Conservation (phyloP, 2,329 filamentous ascomycete genomes). For the Nannizziopsis barbatae region DNA sequence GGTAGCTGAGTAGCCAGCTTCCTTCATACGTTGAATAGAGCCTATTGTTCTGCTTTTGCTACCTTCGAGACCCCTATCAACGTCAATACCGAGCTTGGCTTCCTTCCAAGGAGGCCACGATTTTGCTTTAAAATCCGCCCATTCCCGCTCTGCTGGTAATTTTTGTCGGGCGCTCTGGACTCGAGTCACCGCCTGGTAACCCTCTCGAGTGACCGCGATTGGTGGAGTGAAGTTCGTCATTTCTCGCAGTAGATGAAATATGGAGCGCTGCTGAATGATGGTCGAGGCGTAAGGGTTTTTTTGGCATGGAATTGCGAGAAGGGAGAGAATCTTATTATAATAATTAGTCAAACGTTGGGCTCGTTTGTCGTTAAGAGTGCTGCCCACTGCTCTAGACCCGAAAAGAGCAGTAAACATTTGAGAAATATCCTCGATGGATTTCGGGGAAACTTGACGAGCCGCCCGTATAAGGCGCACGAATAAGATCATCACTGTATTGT, state of each 20-base stretch:
- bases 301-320: slow-evolving; percentile 41
- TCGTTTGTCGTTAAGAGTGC: slow-evolving; percentile 12
- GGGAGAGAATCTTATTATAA: slow-evolving; percentile 40
- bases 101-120: slow-evolving; percentile 59
- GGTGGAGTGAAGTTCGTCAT: slow-evolving; percentile 47
- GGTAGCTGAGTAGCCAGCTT: slow-evolving; percentile 45
- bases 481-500: slow-evolving; percentile 29
- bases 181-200: slow-evolving; percentile 46
- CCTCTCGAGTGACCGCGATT: slow-evolving; percentile 45
- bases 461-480: slow-evolving; percentile 41
- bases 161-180: slow-evolving; percentile 50
- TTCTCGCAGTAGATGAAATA: slow-evolving; percentile 45
- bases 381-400: slow-evolving; percentile 10
- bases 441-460: slow-evolving; percentile 41
- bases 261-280: slow-evolving; percentile 44
- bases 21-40: slow-evolving; percentile 45
- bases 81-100: slow-evolving; percentile 49
- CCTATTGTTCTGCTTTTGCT: slow-evolving; percentile 47
- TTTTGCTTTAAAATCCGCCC: slow-evolving; percentile 47
- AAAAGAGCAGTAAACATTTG: slow-evolving; percentile 30
- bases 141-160: slow-evolving; percentile 44
- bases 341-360: slow-evolving; percentile 29
- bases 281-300: slow-evolving; percentile 40
- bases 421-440: slow-evolving; percentile 34
- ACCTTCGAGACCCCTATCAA: slow-evolving; percentile 45